Base-by-base conservation (phyloP, 2,329 filamentous ascomycete genomes). In the Talaromyces sp. region DNA sequence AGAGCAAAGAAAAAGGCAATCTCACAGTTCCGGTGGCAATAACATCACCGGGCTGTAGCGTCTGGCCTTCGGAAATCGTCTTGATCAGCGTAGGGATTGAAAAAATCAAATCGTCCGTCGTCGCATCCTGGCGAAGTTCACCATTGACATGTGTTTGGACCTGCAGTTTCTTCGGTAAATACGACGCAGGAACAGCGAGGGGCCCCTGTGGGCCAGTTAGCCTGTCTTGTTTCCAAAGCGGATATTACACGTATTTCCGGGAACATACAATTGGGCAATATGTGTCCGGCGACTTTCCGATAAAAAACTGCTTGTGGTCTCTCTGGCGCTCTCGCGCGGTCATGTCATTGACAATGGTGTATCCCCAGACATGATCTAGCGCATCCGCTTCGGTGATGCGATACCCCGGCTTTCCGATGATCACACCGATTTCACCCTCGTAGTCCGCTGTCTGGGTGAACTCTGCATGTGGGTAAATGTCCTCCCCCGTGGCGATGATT, bases 381-480 rank as follows among this genome's bases (percentile, higher is more conserved):
- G 83, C 83, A 63, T 82, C 71, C 2, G 71, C 64, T 54, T 82
- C 76, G 0, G 64, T 47, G 50, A 85, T 75, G 1, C 72, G 72
- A 56, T 76, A 80, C 0, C 81, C 83, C 0, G 74, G 27, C 59
- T 80, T 82, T 1, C 83, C 82, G 16, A 85, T 72, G 18, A 85
- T 82, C 2, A 85, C 81, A 0, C 81, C 82, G 51, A 86, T 31
- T 31, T 53, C 50, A 9, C 50, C 50, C 18, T 85, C 83, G 62
- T 85, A 86, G 65, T 85, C 83, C 0, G 79, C 65, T 0, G 77
- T 83, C 9, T 78, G 61, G 1, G 82, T 83, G 64, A 85, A 85
- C 0, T 72, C 73, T 0, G 71, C 66, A 66, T 83, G 81, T 2
- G 76, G 75, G 3, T 76, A 74, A 10, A 85, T 81, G 0, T 77